These are phyloP conservation scores for Colletotrichum musicola DNA, from an alignment of 2,329 filamentous ascomycete genomes.

Conservation along the genomic window DNA sequence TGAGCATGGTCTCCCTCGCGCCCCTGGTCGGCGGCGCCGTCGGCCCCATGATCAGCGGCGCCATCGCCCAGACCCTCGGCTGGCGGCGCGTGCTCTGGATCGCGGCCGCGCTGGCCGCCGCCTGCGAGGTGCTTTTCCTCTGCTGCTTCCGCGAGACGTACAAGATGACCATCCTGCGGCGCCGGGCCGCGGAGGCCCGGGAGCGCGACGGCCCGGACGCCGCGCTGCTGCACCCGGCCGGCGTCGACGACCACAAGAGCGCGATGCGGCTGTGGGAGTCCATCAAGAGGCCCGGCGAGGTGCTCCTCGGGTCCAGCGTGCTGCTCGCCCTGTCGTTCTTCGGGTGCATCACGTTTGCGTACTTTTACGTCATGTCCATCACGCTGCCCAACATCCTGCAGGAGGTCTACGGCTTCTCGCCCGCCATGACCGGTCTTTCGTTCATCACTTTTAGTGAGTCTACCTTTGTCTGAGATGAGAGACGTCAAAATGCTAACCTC, in stretches of 20 bases:
- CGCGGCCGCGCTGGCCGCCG: constrained; percentile 58
- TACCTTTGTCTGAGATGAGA: no score
- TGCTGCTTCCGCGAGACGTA: constrained; percentile 71
- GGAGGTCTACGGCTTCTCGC: constrained; percentile 61
- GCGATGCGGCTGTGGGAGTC: constrained; percentile 53
- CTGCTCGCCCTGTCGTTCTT: constrained; percentile 63
- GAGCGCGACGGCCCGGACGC: constrained; percentile 47
- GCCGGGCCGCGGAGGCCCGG: constrained; percentile 51
- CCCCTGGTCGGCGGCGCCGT: constrained; percentile 69
- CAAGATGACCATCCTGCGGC: constrained; percentile 65
- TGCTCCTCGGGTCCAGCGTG: constrained; percentile 64
- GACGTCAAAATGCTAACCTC: constrained; percentile 31
- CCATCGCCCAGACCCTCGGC: constrained; percentile 65
- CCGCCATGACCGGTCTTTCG: constrained; percentile 63
- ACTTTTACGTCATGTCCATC: constrained; percentile 66
- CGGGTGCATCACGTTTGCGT: constrained; percentile 62
- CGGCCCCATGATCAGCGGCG: constrained; percentile 67
- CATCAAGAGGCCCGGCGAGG: constrained; percentile 59
- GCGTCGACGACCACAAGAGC: constrained; percentile 41
- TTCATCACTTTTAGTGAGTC: constrained; percentile 68
- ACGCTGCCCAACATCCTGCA: constrained; percentile 65
- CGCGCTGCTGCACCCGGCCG: constrained; percentile 26
- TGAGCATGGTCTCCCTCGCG: constrained; percentile 69
- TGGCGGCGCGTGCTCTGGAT: constrained; percentile 69
- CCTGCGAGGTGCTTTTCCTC: constrained; percentile 65